phyloP scores from a whole-genome alignment of 2,329 filamentous ascomycete genomes.

The Fusarium sp. region DNA sequence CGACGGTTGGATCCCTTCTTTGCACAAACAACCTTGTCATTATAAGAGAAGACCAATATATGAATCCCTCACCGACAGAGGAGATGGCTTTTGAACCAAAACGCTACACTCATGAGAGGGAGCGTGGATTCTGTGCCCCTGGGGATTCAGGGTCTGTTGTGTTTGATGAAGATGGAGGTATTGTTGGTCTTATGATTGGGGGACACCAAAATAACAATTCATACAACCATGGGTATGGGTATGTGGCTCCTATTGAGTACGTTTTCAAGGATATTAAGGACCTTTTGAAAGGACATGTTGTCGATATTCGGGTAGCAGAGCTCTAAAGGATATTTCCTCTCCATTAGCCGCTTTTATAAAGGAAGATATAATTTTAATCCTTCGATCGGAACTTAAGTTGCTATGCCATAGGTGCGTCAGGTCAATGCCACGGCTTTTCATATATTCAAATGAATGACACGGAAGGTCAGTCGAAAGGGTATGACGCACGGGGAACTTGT shows the following conservation, averaged over 20 bases:
- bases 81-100: neutral
- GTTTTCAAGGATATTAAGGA: neutral
- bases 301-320: neutral
- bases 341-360: neutral
- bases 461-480: neutral
- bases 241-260: neutral
- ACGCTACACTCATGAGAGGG: fast-evolving
- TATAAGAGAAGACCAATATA: neutral
- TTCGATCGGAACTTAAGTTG: fast-evolving
- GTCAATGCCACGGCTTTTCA: fast-evolving
- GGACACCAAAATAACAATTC: neutral
- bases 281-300: neutral
- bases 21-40: neutral
- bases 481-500: fast-evolving
- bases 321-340: too few relatives aligned
- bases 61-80: neutral
- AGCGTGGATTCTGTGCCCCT: neutral
- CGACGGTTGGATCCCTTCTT: neutral
- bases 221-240: neutral
- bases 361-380: fast-evolving
- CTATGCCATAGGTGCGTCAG: fast-evolving
- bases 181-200: neutral
- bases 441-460: fast-evolving
- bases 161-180: neutral
- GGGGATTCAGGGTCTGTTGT: neutral